Conservation (phyloP, 306 rosid species). For the cucumber (Cucumis sativus) region Cucumber_9930_V3 NC_026661.2:18413501-18414000, state of each 20-base stretch:
- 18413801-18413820: too few relatives aligned
- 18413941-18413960: not conserved
- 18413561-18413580: slow-evolving; percentile 27
- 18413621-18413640: not conserved
- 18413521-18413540: slow-evolving; percentile 81
- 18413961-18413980: not conserved
- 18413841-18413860: too few relatives aligned
- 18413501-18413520: slow-evolving; percentile 79
- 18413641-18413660: not conserved
- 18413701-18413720: not conserved
- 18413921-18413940: not conserved
- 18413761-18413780: too few relatives aligned
- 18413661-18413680: not conserved
- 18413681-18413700: not conserved
- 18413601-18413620: not conserved
- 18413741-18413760: too few relatives aligned
- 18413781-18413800: too few relatives aligned
- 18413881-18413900: not conserved
- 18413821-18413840: too few relatives aligned
- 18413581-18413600: not conserved
- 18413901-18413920: not conserved
- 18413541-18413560: slow-evolving; percentile 79
- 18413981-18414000: not conserved
- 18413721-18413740: too few relatives aligned
- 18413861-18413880: not conserved